Evolutionary conservation across 495 filamentous ascomycete species (phyloP), one percentile per base, ranked within the genome.

Genomic region (Xylaria palmicola): DNA sequence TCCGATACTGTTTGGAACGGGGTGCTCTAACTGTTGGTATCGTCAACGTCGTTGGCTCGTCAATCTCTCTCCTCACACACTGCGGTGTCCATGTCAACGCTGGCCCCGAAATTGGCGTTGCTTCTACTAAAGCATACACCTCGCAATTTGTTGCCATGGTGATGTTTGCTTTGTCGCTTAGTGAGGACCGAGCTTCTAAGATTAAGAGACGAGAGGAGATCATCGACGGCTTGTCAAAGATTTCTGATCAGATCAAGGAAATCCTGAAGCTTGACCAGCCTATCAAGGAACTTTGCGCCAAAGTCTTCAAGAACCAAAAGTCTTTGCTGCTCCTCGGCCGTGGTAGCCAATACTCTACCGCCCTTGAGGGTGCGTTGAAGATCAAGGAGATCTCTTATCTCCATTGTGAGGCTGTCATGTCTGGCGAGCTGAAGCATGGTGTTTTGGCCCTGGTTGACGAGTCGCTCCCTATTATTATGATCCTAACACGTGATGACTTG

Each of bases 321-420:
- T 93, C 89, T 66, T 74, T 98, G 72, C 83, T 98, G 56, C 86
- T 98, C 37, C 82, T 98, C 51, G 94, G 94, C 49, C 89, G 94
- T 76, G 94, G 94, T 62, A 90, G 91, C 69, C 94, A 98, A 75
- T 97, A 92, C 77, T 93, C 94, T 50, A 98, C 94, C 66, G 94
- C 94, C 19, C 87, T 98, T 41, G 94, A 98, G 80, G 94, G 94
- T 85, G 94, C 94, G 48, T 83, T 98, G 36, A 98, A 98, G 82
- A 98, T 98, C 73, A 98, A 98, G 85, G 94, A 98, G 79, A 98
- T 98, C 65, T 98, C 94, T 45, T 98, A 98, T 75, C 89, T 98
- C 51, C 94, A 98, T 75, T 98, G 94, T 75, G 94, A 98, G 80
- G 94, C 94, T 70, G 94, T 98, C 76, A 98, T 98, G 94, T 98